A percentile compares a stretch with the other conserved stretches of the same genome.
These are phyloP conservation scores for Triticum urartu DNA, from an alignment of 176 grass and related monocot genomes.

Conservation along the genomic window DNA sequence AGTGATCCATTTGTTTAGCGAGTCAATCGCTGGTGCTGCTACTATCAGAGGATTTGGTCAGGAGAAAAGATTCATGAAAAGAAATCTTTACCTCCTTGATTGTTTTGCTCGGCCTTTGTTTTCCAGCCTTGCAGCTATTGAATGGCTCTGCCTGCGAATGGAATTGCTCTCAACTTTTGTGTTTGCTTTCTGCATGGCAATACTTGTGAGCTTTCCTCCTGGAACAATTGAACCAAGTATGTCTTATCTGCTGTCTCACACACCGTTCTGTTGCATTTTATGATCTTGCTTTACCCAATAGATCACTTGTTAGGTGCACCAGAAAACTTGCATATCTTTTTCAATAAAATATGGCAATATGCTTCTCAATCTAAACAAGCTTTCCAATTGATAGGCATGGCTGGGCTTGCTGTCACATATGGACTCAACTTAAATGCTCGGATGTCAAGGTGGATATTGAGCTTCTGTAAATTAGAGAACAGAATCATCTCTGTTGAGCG, in stretches of 20 bases:
- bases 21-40: constrained; percentile 95
- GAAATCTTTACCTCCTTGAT: constrained; percentile 88
- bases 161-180: constrained; percentile 94
- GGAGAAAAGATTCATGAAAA: constrained; percentile 99
- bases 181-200: constrained; percentile 95
- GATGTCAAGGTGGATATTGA: constrained; percentile 96
- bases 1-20: constrained; percentile 94
- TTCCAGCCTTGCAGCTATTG: constrained; percentile 97
- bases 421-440: constrained; percentile 95
- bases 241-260: constrained; percentile 32
- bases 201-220: constrained; percentile 94
- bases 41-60: constrained; percentile 93
- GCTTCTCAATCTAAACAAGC: not conserved
- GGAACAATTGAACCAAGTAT: constrained; percentile 99
- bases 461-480: constrained; percentile 98
- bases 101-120: constrained; percentile 94
- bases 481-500: constrained; percentile 97
- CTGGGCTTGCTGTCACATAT: constrained; percentile 90
- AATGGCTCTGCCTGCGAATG: constrained; percentile 98
- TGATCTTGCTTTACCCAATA: not conserved
- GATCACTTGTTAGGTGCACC: constrained; percentile 1
- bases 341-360: not conserved
- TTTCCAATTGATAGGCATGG: constrained; percentile 78
- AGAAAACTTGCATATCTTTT: not conserved
- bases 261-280: not conserved